A percentile compares a stretch with the other conserved stretches of the same genome.
phyloP scores from a whole-genome alignment of 2,329 filamentous ascomycete genomes.

The Seiridium unicorne region DNA sequence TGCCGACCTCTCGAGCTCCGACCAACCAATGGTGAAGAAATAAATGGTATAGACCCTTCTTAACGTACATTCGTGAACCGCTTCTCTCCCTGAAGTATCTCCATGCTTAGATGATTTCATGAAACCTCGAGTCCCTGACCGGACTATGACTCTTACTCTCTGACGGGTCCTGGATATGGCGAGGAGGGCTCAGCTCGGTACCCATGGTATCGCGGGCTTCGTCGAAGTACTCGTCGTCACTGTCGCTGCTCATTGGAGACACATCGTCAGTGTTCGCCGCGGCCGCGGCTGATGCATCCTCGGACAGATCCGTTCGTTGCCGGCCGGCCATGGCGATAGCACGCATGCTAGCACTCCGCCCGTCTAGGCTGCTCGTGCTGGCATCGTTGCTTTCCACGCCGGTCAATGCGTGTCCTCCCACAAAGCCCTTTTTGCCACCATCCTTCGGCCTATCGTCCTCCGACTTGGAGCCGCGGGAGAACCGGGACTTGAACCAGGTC shows the following conservation, averaged over 20 bases:
- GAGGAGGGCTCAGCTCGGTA: constrained; percentile 34
- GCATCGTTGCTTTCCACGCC: constrained; percentile 39
- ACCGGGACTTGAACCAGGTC: constrained; percentile 55
- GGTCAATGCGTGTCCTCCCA: constrained; percentile 49
- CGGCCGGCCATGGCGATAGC: constrained; percentile 46
- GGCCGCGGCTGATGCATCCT: constrained; percentile 12
- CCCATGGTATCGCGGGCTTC: constrained; percentile 44
- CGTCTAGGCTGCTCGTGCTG: constrained; percentile 42
- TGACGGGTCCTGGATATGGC: constrained; percentile 30
- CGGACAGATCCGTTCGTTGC: constrained; percentile 19
- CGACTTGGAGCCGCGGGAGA: constrained; percentile 43
- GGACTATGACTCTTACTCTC: constrained; percentile 48
- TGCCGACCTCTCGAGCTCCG: background rate
- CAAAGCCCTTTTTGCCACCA: constrained; percentile 38
- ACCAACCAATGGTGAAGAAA: no score
- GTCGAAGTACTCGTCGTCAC: constrained; percentile 35
- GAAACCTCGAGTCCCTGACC: constrained; percentile 56
- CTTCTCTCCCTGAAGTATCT: no score
- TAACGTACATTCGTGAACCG: no score
- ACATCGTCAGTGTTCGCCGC: constrained; percentile 17
- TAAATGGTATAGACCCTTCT: no score
- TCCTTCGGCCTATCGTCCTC: constrained; percentile 27
- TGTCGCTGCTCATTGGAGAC: constrained; percentile 28
- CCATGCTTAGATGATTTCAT: constrained; percentile 46
- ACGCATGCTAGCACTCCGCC: constrained; percentile 40